phyloP scores from a whole-genome alignment of 306 rosid species.

The Potentilla sterilis region DNA sequence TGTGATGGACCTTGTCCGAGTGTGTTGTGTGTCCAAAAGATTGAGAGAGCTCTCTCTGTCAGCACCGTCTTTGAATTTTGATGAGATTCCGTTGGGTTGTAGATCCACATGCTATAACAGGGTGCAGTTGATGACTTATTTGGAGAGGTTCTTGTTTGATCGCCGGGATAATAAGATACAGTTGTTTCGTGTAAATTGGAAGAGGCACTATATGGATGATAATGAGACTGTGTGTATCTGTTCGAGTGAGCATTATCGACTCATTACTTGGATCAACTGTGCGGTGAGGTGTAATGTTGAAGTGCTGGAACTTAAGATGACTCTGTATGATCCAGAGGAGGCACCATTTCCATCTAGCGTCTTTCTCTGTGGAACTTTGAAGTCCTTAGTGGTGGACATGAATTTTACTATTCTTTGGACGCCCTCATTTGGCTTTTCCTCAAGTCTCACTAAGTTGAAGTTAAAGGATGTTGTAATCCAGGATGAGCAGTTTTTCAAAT shows the following conservation, averaged over 20 bases:
- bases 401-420: background rate
- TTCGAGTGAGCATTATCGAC: background rate
- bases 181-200: background rate
- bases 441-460: background rate
- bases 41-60: conserved; percentile 7
- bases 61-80: background rate
- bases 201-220: background rate
- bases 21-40: conserved; percentile 10
- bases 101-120: background rate
- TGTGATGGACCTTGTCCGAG: background rate
- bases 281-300: conserved; percentile 4
- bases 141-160: background rate
- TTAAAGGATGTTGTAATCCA: background rate
- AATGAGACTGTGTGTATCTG: background rate
- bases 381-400: background rate
- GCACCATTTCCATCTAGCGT: background rate
- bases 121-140: background rate
- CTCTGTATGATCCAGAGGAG: background rate
- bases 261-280: background rate
- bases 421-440: background rate
- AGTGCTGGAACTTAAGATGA: background rate
- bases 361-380: conserved; percentile 3
- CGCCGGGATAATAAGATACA: background rate
- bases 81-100: background rate
- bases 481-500: background rate